A percentile compares a stretch with the other conserved stretches of the same genome.
Evolutionary conservation across 805 yeast species (phyloP).

Genomic region (Maudiozyma barnettii): DNA sequence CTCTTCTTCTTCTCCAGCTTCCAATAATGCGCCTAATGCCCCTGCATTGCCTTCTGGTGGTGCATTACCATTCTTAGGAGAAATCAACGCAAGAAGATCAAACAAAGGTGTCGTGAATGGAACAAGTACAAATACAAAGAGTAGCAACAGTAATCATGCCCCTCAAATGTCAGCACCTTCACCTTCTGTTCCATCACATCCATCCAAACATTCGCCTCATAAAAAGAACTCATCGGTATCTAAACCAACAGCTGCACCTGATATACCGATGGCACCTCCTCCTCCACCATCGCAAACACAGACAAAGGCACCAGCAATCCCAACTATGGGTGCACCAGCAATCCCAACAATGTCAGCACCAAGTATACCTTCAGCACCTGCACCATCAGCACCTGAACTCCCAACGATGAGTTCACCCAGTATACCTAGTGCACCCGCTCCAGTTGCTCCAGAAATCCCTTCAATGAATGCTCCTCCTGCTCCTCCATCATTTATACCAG

Average conservation of each 20-base stretch:
- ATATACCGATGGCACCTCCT: constrained; percentile 7
- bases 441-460: constrained; percentile 4
- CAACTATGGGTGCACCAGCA: constrained; percentile 9
- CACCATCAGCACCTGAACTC: constrained; percentile 14
- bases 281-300: too few species aligned
- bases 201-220: constrained; percentile 16
- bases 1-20: constrained; percentile 12
- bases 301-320: constrained; percentile 12
- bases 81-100: constrained; percentile 44
- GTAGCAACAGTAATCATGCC: neutral
- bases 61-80: constrained; percentile 43
- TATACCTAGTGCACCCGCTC: constrained; percentile 10
- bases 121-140: neutral
- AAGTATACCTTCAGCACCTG: constrained; percentile 13
- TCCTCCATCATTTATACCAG: constrained; percentile 4
- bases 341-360: constrained; percentile 8
- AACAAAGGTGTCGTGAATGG: constrained; percentile 35
- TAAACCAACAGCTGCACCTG: neutral
- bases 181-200: constrained; percentile 25
- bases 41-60: constrained; percentile 25
- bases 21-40: constrained; percentile 20
- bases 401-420: constrained; percentile 14
- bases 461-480: constrained; percentile 13
- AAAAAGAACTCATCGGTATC: neutral
- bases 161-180: constrained; percentile 11